Conservation (phyloP, 805 yeast genomes). For the Cyberlindnera lachancei region DNA sequence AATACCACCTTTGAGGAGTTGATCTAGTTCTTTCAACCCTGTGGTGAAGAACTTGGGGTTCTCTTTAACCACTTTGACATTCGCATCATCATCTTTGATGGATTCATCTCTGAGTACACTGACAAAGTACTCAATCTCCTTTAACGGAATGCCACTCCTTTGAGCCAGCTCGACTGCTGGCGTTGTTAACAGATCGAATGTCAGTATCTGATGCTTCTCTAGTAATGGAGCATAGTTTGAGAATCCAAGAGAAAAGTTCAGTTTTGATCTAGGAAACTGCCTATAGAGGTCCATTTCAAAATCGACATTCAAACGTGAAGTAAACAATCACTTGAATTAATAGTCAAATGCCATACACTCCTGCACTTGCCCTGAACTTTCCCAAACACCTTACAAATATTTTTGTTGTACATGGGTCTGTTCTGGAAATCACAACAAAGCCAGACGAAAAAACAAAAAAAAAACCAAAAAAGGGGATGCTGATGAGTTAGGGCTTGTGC, state of each 20-base stretch:
- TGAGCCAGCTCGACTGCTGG: slow-evolving; percentile 18
- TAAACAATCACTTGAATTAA: too few relatives aligned
- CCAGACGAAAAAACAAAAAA: too few relatives aligned
- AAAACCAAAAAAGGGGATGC: too few relatives aligned
- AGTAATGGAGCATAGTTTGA: slow-evolving; percentile 23
- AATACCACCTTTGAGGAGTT: slow-evolving; percentile 47
- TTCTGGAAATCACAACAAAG: neutral
- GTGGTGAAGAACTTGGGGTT: slow-evolving; percentile 34
- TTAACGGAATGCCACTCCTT: slow-evolving; percentile 7
- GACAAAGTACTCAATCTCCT: slow-evolving; percentile 5
- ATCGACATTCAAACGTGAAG: neutral
- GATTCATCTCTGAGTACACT: slow-evolving; percentile 1
- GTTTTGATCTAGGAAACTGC: slow-evolving; percentile 29
- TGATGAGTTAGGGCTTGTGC: too few relatives aligned
- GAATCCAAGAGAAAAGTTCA: slow-evolving; percentile 28
- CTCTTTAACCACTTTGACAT: slow-evolving; percentile 16
- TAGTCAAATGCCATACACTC: too few relatives aligned
- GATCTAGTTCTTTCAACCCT: slow-evolving; percentile 46
- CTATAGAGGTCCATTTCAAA: slow-evolving; percentile 35
- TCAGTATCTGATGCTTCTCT: slow-evolving; percentile 25
- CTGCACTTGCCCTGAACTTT: too few relatives aligned
- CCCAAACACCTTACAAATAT: too few relatives aligned
- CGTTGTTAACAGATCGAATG: slow-evolving; percentile 34
- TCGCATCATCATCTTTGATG: neutral
- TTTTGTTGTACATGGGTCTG: neutral